Evolutionary conservation across 2,329 filamentous ascomycete genomes (phyloP), one percentile per base, ranked within the genome.

Genomic region (Ophiostoma ulmi): DNA sequence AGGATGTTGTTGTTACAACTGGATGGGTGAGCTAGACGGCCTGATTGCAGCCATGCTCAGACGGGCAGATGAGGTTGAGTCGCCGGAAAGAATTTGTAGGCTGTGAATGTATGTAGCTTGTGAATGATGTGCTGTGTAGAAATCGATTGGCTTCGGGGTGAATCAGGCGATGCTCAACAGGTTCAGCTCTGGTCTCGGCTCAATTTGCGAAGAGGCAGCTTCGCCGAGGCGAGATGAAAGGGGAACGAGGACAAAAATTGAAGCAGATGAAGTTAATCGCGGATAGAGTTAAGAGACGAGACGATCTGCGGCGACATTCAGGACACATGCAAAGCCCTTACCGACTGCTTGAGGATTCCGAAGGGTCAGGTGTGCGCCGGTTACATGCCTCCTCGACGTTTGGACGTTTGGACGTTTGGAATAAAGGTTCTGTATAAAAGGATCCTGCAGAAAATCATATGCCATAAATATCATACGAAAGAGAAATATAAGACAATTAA

Each of bases 351-450:
- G 63, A 52, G 63, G 64, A 55, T 39, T 68, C 36, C 38, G 36
- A 61, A 67, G 13, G 38, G 38, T 38, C 41, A 48, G 58, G 31
- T 48, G 41, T 65, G 55, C 55, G 67, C 6, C 68, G 68, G 70
- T 68, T 69, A 65, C 48, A 65, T 70, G 68, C 68, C 70, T 70
- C 70, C 70, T 64, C 68, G 52, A 65, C 20, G 70, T 68, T 63
- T 71, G 70, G 55, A 65, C 20, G 70, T 68, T 63, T 71, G 70
- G 55, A 65, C 22, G 70, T 68, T 63, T 71, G 70, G 55, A 13
- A 55, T 52, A 22, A 58, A 64, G 48, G 68, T 52, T 58, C 63
- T 31, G 58, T 31, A 36, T 35, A 22, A 35, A 22, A 35, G 68
- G 38, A 58, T 22, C 13, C 5, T 31, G 52, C 22, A 26, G 52